phyloP scores from a whole-genome alignment of 768 basidiomycete species.

The Russula sp. region DNA sequence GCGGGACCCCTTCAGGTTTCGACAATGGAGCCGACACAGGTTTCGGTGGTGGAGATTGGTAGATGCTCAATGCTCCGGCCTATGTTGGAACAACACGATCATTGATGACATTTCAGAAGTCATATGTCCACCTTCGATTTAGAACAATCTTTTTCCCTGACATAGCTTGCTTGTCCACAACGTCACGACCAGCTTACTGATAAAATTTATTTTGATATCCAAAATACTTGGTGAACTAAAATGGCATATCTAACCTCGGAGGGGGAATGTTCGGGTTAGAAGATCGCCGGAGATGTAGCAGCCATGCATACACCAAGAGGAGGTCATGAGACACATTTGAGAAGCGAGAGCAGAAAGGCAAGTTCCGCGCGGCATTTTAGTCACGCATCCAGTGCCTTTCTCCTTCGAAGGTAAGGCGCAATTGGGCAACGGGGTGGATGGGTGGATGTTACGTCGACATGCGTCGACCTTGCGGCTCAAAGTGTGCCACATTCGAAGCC shows the following conservation, averaged over 20 bases:
- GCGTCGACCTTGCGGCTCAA: slow-evolving; percentile 17
- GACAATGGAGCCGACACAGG: slow-evolving; percentile 31
- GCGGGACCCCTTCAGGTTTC: slow-evolving; percentile 35
- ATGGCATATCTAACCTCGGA: slow-evolving; percentile 11
- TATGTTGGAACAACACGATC: not conserved
- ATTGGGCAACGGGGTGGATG: not conserved
- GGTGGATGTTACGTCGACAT: slow-evolving; percentile 6
- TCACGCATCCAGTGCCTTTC: not conserved
- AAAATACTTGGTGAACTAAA: slow-evolving; percentile 7
- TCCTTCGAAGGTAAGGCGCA: not conserved
- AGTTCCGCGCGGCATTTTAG: slow-evolving; percentile 16
- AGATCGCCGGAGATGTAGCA: not conserved
- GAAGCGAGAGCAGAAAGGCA: slow-evolving; percentile 3
- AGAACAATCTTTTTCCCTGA: slow-evolving; percentile 10
- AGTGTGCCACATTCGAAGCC: slow-evolving; percentile 20
- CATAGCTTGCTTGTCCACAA: slow-evolving; percentile 2
- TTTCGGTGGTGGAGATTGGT: slow-evolving; percentile 32
- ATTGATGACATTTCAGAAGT: not conserved
- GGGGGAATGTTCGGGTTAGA: not conserved
- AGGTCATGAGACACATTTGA: slow-evolving; percentile 22
- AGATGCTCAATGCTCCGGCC: slow-evolving; percentile 20
- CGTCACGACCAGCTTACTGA: not conserved
- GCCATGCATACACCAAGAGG: not conserved
- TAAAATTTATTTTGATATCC: slow-evolving; percentile 7
- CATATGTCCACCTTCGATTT: slow-evolving; percentile 9